These are phyloP conservation scores for Penicillium robsamsonii DNA, from an alignment of 495 filamentous ascomycete species.

Conservation along the genomic window DNA sequence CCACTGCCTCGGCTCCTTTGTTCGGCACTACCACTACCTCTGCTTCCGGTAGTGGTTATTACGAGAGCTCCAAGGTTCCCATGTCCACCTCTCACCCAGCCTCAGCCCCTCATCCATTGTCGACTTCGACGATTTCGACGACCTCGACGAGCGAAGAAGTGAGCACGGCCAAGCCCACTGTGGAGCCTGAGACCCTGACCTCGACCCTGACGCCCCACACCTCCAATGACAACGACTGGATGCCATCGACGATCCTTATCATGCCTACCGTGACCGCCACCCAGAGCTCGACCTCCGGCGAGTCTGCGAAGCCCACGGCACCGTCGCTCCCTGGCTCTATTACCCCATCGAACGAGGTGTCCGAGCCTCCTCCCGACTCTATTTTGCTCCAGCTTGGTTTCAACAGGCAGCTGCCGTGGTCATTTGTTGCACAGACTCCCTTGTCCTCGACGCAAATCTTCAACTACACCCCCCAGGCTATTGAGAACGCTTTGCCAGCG, in stretches of 20 bases:
- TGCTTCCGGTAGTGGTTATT: slow-evolving; percentile 12
- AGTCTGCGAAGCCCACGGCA: slow-evolving; percentile 40
- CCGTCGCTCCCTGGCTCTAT: slow-evolving; percentile 71
- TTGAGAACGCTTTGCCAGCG: slow-evolving; percentile 60
- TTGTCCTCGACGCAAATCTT: slow-evolving; percentile 86
- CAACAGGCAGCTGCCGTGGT: slow-evolving; percentile 73
- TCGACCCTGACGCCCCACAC: slow-evolving; percentile 16
- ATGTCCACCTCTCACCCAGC: slow-evolving; percentile 21
- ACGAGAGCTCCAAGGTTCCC: slow-evolving; percentile 14
- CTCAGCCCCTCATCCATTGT: slow-evolving; percentile 19
- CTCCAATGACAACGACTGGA: slow-evolving; percentile 25
- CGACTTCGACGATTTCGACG: not conserved
- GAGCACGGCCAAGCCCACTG: slow-evolving; percentile 22
- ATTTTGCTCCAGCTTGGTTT: slow-evolving; percentile 83
- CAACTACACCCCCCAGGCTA: slow-evolving; percentile 68
- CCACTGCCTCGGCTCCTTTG: slow-evolving; percentile 19
- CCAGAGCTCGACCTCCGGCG: slow-evolving; percentile 30
- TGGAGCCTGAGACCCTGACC: slow-evolving; percentile 22
- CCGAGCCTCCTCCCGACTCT: slow-evolving; percentile 56
- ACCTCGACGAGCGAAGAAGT: slow-evolving; percentile 2
- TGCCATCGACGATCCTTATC: slow-evolving; percentile 30
- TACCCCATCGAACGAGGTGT: slow-evolving; percentile 57
- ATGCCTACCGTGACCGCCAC: slow-evolving; percentile 26
- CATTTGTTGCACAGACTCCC: slow-evolving; percentile 67
- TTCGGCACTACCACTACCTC: slow-evolving; percentile 13